Base-by-base conservation (phyloP, 2,329 filamentous ascomycete genomes). In the Trichoderma sp. region DNA sequence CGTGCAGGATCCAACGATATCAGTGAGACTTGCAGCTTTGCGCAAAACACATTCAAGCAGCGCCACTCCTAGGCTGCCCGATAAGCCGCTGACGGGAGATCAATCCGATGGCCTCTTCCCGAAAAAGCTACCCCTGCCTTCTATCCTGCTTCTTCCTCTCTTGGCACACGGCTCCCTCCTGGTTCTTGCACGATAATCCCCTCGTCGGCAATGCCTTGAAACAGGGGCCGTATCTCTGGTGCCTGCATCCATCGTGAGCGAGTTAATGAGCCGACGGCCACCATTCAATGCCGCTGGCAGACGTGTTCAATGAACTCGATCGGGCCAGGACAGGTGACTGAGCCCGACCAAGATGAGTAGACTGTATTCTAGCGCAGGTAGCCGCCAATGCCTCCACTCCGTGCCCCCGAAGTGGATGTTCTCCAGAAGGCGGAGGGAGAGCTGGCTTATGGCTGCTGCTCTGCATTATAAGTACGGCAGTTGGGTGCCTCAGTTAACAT, bases 401-500 rank as follows among this genome's bases (percentile, higher is more conserved):
- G 8, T n/a, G 24, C 6, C 46, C 2, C 51, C 51, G 49, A 65
- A 55, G 61, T 65, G 49, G 61, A 55, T 34, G 32, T 39, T 65
- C 51, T 32, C 51, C 32, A 55, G 61, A 37, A 11, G 63, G 63
- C 63, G 58, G 63, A 49, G 39, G 46, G 52, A 24, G 43, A 24
- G 28, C 18, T 46, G 39, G n/a, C 21, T 39, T 43, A 49, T 39
- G 37, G 46, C 46, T n/a, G n/a, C n/a, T n/a, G n/a, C 21, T 55
- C 10, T 56, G 26, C 61, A 56, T 32, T 65, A 66, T 66, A 66
- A 66, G 63, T 66, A 66, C 63, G 21, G 39, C 37, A 21, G 52
- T 28, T 46, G 63, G 28, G 21, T 28, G 34, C 8, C 28, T 34
- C 37, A 34, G n/a, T 30, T 58, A 37, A 49, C 14, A 13, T n/a